Evolutionary conservation across 1,139 yeast genomes (phyloP), one percentile per base, ranked within the genome.

Genomic region (Hansenula lynferdii): DNA sequence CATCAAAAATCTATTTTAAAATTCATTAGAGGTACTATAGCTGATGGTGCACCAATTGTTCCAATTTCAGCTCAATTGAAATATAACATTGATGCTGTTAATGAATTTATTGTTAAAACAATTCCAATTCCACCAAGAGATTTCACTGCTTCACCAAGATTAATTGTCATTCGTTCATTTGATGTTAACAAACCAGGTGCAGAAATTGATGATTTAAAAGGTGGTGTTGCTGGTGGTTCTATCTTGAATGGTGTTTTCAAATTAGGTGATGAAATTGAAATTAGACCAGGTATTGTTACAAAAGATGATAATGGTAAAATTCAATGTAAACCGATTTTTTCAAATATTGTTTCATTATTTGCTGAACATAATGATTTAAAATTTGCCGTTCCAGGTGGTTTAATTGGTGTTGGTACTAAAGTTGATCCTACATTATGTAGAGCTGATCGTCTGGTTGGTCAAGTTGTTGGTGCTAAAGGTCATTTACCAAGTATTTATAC

Each of bases 201-300:
- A 31, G 97, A 90, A 65, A 86, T 94, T 53, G 95, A 85, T 51
- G 98, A 92, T 57, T 77, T 94, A 62, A 90, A 90, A 71, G 99
- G 99, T 58, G 99, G 99, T 78, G 98, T 94, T 61, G 99, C 99
- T 35, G 99, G 99, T 72, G 99, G 99, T 53, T 87, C 97, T 40
- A 92, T 94, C 56, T 75, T 92, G 60, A 87, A 82, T 44, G 99
- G 99, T 77, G 98, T 94, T 39, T 85, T 94, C 72, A 85, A 86
- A 62, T 74, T 94, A 49, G 97, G 96, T 45, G 99, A 94, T 61
- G 98, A 94, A 70, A 92, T 94, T 60, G 99, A 94, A 71, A 90
- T 94, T 58, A 80, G 98, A 65, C 98, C 99, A 38, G 98, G 98
- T 75, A 89, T 92, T 53, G 97, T 92, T 46, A 89, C 96, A 50